Base-by-base conservation (phyloP, 257 asterid species). In the Fraxinus excelsior region DNA sequence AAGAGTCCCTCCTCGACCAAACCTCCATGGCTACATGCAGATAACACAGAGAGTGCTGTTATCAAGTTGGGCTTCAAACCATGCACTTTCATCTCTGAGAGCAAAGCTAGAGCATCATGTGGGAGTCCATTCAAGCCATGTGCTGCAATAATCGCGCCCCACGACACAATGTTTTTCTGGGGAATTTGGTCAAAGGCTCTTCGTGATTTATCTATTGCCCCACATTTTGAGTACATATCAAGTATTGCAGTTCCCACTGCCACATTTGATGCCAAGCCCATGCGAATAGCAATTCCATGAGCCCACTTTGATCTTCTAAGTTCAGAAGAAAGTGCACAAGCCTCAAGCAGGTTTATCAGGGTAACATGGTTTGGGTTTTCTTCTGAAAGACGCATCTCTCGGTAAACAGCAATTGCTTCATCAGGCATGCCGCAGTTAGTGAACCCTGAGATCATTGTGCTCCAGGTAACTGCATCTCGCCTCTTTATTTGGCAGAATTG, bases 11-110 rank as follows among this genome's bases (percentile, higher is more conserved):
- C 96, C 35, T 87, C 85, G 31, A 95, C 89, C 84, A 95, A 82
- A 58, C 99, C 99, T 25, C 98, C 98, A 78, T 91, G 99, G 87
- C 96, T 88, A 80, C 98, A 95, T 42, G 97, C 97, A 42, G 96
- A 91, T 74, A 93, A 76, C 67, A 89, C 85, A 0, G 96, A 87
- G 31, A 95, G 92, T 60, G 74, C 78, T 64, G 97, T 95, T 23
- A 93, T 88, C 65, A 86, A 71, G 79, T 95, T 95, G 38, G 97
- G 94, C 87, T 83, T 85, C 73, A 88, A 64, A 44, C 96, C 91
- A 37, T 74, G 84, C 51, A 67, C 74, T 82, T 87, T 88, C 98
- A 95, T 93, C 82, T 88, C 84, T 19, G 88, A 80, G 53, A 88
- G 85, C 84, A 91, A 80, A 70, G 90, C 69, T 65, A 95, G 78